Conservation (phyloP, 192 early-diverging fungal species). For the Phlyctochytrium arcticum region DNA sequence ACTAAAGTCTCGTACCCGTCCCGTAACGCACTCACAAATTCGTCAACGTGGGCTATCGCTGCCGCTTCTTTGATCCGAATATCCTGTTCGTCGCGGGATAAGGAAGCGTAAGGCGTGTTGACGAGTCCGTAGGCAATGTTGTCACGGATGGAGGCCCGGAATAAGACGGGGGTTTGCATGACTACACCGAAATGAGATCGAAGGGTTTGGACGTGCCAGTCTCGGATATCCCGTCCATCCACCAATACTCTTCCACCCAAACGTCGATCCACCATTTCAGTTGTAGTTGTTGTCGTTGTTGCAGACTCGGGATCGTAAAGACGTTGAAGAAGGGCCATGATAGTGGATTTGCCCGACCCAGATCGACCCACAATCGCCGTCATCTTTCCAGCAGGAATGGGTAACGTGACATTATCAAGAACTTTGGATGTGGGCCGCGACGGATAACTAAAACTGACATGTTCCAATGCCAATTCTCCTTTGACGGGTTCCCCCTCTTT, state of each 20-base stretch:
- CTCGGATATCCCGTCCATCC: constrained; percentile 40
- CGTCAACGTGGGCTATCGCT: constrained; percentile 2
- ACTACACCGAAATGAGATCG: constrained; percentile 78
- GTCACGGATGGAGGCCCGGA: constrained; percentile 43
- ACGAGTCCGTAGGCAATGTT: constrained; percentile 31
- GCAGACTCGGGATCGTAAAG: not conserved
- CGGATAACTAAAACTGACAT: constrained; percentile 65
- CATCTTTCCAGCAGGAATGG: constrained; percentile 61
- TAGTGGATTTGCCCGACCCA: constrained; percentile 67
- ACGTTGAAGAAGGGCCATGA: constrained; percentile 8
- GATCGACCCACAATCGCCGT: constrained; percentile 78
- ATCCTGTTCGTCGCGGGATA: constrained; percentile 58
- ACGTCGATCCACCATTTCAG: constrained; percentile 75
- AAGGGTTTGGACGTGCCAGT: constrained; percentile 67
- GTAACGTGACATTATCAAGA: constrained; percentile 29
- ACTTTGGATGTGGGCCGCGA: constrained; percentile 56
- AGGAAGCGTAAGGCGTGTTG: not conserved
- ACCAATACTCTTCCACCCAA: not conserved
- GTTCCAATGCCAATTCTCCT: constrained; percentile 51
- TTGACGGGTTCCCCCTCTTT: constrained; percentile 1
- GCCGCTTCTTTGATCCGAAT: constrained; percentile 43
- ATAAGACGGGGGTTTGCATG: constrained; percentile 73
- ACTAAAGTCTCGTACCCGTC: constrained; percentile 69
- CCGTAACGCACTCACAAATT: constrained; percentile 62
- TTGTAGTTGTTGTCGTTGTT: constrained; percentile 26